Percentiles rank a stretch among this genome's conserved stretches.
Evolutionary conservation across 192 early-diverging fungal genomes (phyloP).

Genomic region (Entomortierella chlamydospora): DNA sequence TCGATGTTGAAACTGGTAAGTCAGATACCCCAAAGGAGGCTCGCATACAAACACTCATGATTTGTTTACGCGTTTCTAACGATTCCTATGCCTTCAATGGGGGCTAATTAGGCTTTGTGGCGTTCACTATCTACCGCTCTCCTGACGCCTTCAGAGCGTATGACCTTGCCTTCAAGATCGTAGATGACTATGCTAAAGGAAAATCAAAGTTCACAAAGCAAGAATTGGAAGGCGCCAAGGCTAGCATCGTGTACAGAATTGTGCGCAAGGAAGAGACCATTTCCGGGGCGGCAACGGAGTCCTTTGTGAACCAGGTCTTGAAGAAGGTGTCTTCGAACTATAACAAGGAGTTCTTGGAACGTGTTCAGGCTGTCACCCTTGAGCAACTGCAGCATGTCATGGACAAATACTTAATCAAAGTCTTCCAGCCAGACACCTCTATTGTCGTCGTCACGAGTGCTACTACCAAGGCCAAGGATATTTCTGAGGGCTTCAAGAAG

Average conservation of each 20-base stretch:
- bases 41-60: no score
- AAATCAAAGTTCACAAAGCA: constrained; percentile 60
- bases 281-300: constrained; percentile 56
- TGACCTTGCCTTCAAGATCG: constrained; percentile 62
- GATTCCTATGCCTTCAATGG: neutral
- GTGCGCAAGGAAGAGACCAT: constrained; percentile 57
- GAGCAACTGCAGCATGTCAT: constrained; percentile 62
- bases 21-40: neutral
- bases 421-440: constrained; percentile 61
- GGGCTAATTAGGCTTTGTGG: constrained; percentile 42
- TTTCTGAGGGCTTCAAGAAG: constrained; percentile 60
- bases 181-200: constrained; percentile 60
- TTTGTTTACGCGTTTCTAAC: no score
- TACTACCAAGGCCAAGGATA: constrained; percentile 63
- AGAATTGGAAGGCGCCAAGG: constrained; percentile 67
- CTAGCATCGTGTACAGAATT: constrained; percentile 65
- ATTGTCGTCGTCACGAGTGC: constrained; percentile 64
- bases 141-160: constrained; percentile 66
- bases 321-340: constrained; percentile 61
- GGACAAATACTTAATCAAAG: constrained; percentile 61
- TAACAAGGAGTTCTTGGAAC: constrained; percentile 61
- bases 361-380: constrained; percentile 60
- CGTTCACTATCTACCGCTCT: constrained; percentile 62
- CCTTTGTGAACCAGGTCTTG: constrained; percentile 63
- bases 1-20: constrained; percentile 57